phyloP scores from a whole-genome alignment of 2,329 filamentous ascomycete genomes.

The Lasiodiplodia citricola region DNA sequence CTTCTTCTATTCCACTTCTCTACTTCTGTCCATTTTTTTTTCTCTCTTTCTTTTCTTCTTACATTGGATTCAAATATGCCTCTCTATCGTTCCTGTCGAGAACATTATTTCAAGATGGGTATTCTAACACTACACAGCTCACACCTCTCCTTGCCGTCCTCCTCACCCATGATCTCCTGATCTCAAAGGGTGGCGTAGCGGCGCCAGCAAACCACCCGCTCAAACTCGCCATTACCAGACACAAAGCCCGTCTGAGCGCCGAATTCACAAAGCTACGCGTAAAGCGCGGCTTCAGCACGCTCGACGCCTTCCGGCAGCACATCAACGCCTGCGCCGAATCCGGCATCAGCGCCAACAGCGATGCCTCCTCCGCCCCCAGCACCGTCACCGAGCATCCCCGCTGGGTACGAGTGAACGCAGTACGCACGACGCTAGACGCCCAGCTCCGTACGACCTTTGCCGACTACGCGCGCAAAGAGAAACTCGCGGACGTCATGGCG shows the following conservation, averaged over 20 bases:
- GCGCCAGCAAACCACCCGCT: constrained; percentile 81
- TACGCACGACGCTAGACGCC: constrained; percentile 72
- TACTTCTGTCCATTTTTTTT: not conserved
- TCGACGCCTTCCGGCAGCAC: constrained; percentile 68
- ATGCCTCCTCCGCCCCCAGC: constrained; percentile 27
- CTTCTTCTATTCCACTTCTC: not conserved
- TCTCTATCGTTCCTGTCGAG: not conserved
- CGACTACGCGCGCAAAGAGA: constrained; percentile 62
- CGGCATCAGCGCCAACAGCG: constrained; percentile 31
- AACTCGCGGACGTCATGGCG: constrained; percentile 62
- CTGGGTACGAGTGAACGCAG: constrained; percentile 87
- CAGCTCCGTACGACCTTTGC: constrained; percentile 79
- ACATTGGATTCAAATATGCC: not conserved
- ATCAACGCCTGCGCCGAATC: constrained; percentile 53
- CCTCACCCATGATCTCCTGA: constrained; percentile 82
- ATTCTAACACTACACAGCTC: constrained; percentile 59
- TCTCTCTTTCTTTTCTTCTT: not conserved
- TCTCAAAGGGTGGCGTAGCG: constrained; percentile 81
- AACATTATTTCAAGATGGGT: too few species aligned
- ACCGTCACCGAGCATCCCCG: constrained; percentile 69
- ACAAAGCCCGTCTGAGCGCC: constrained; percentile 79
- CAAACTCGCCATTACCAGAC: constrained; percentile 73
- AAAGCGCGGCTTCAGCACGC: constrained; percentile 68
- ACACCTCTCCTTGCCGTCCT: constrained; percentile 80
- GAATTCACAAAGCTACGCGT: constrained; percentile 84